These are phyloP conservation scores for Moricandia arvensis DNA, from an alignment of 345 rosid species.

Conservation along the genomic window DNA sequence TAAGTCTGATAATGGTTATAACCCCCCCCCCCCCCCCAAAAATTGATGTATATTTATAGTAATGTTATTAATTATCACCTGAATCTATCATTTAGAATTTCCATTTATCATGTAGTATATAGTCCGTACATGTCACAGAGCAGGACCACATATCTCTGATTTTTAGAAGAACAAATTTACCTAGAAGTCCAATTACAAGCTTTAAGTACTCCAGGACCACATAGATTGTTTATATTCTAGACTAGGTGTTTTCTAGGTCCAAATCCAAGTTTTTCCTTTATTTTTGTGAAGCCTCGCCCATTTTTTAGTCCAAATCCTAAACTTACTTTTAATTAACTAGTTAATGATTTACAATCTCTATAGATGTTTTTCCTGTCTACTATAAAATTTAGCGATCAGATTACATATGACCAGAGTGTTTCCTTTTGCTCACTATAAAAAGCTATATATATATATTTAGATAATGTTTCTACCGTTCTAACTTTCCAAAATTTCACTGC, in stretches of 20 bases:
- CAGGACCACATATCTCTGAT: constrained; percentile 30
- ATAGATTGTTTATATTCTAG: constrained; percentile 5
- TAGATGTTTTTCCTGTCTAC: background rate
- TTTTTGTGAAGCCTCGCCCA: constrained; percentile 11
- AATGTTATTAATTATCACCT: background rate
- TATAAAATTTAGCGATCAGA: background rate
- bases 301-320: background rate
- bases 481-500: background rate
- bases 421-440: background rate
- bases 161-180: constrained; percentile 3
- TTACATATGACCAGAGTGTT: background rate
- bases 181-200: constrained; percentile 23
- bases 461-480: background rate
- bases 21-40: background rate
- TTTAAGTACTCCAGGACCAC: constrained; percentile 31
- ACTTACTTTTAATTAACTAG: background rate
- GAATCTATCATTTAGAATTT: constrained; percentile 4
- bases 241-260: background rate
- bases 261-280: background rate
- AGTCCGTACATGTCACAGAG: constrained; percentile 34
- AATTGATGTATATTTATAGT: too few relatives aligned
- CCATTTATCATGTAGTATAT: background rate
- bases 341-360: background rate
- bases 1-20: background rate
- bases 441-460: background rate